Base-by-base conservation (phyloP, 2,329 filamentous ascomycete genomes). In the Apiospora sp. region DNA sequence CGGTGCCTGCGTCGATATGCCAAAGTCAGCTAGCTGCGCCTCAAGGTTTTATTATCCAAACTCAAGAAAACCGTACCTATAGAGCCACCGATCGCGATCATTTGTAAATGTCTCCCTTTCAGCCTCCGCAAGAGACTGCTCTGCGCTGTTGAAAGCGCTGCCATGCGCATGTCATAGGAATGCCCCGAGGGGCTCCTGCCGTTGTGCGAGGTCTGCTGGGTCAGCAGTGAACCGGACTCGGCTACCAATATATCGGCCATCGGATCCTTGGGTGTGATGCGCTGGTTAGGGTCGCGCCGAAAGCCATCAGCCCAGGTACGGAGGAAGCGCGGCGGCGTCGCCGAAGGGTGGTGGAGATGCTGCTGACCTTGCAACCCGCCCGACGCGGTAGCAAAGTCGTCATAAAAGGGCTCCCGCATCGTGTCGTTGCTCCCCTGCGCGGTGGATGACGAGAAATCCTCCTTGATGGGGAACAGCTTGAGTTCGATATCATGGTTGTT, bases 71-170 rank as follows among this genome's bases (percentile, higher is more conserved):
- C 54, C 34, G 37, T 84, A 90, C 93, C 93, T 78, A 98, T 98
- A 14, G 93, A 96, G 61, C 95, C 95, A 77, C 95, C 95, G 76
- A 98, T 97, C 19, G 96, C 96, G 86, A 98, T 98, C 96, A 98
- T 98, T 85, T 98, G 95, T 80, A 98, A 81, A 85, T 98, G 96
- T 68, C 95, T 88, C 27, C 92, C 91, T 83, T 97, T 96, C 76
- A 97, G 84, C 81, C 91, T 92, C 78, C 95, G 88, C 69, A 93
- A 90, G 69, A 98, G 87, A 10, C 92, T 91, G 67, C 93, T 92
- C 75, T 92, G 88, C 4, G 94, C 93, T 1, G 94, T 95, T 79
- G 95, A 92, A 75, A 94, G 84, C 79, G 94, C 88, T 68, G 89
- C 90, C 76, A 84, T 82, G 41, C 85, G 86, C 70, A 91, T 75